Conservation (phyloP, 2,329 filamentous ascomycete species). For the Scytalidium sp. region DNA sequence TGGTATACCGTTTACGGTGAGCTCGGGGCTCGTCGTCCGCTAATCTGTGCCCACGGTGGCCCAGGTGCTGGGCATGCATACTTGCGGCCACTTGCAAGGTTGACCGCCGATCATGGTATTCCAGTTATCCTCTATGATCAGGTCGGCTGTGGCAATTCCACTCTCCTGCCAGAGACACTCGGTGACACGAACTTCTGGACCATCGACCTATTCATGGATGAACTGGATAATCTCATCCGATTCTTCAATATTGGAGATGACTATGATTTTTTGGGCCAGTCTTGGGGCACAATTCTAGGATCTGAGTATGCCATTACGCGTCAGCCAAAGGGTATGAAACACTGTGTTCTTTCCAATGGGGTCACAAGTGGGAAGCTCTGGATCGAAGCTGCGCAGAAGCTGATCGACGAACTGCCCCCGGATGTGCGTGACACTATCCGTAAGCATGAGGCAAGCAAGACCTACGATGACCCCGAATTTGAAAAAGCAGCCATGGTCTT, state of each 20-base stretch:
- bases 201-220: conserved; percentile 41
- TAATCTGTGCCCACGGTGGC: conserved; percentile 41
- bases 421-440: conserved; percentile 11
- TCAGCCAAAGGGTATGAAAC: conserved; percentile 32
- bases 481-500: conserved; percentile 14
- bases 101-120: conserved; percentile 32
- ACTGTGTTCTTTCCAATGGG: conserved; percentile 33
- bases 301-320: conserved; percentile 35
- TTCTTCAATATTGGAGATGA: conserved; percentile 34
- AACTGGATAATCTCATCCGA: conserved; percentile 45
- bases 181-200: conserved; percentile 45
- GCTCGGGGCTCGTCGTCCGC: conserved; percentile 19
- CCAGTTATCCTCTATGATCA: conserved; percentile 54
- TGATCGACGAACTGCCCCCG: conserved; percentile 17
- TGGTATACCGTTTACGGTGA: conserved; percentile 36
- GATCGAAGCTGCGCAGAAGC: conserved; percentile 17
- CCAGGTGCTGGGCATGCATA: conserved; percentile 44
- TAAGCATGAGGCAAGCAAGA: conserved; percentile 11
- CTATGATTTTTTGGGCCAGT: conserved; percentile 46
- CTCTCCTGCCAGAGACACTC: conserved; percentile 41
- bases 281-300: conserved; percentile 52
- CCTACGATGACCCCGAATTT: conserved; percentile 13
- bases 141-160: conserved; percentile 46
- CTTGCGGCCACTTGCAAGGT: conserved; percentile 33
- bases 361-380: conserved; percentile 24